Conservation (phyloP, 768 basidiomycete genomes). For the Lactarius akahatsu region DNA sequence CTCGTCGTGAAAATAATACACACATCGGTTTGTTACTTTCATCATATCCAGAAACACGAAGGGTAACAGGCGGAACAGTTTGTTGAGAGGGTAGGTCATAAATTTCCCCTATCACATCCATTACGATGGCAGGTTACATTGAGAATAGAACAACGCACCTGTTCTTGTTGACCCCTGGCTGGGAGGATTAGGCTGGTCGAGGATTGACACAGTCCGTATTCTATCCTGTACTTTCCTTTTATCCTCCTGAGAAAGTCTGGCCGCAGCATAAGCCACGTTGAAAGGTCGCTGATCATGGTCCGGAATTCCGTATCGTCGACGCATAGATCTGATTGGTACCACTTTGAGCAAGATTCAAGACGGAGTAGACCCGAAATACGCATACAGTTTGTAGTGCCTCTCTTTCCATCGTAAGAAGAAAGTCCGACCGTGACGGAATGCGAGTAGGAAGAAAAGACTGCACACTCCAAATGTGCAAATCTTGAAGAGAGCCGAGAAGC, state of each 20-base stretch:
- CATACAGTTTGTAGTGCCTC: slow-evolving; percentile 63
- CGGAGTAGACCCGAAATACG: slow-evolving; percentile 23
- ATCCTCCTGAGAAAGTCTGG: slow-evolving; percentile 54
- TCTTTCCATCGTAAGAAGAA: slow-evolving; percentile 60
- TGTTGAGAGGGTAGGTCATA: slow-evolving; percentile 6
- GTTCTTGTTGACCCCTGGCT: slow-evolving; percentile 4
- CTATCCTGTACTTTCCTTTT: slow-evolving; percentile 14
- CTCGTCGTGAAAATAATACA: not conserved
- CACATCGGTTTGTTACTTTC: slow-evolving; percentile 10
- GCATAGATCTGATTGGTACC: slow-evolving; percentile 52
- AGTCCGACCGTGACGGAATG: slow-evolving; percentile 34
- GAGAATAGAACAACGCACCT: slow-evolving; percentile 6
- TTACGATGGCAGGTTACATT: not conserved
- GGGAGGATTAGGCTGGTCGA: not conserved
- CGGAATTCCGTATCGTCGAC: slow-evolving; percentile 79
- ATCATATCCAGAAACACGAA: slow-evolving; percentile 20
- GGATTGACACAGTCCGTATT: slow-evolving; percentile 10
- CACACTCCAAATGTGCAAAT: slow-evolving; percentile 23
- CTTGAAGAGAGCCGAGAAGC: slow-evolving; percentile 26
- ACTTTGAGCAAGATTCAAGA: slow-evolving; percentile 13
- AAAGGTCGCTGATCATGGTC: slow-evolving; percentile 81
- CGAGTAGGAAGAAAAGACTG: slow-evolving; percentile 33
- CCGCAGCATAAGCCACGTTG: slow-evolving; percentile 83
- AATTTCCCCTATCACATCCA: not conserved
- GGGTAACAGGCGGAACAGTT: slow-evolving; percentile 7